Base-by-base conservation (phyloP, 176 grass and related monocot genomes). In the Tillandsia fasciculata region DNA sequence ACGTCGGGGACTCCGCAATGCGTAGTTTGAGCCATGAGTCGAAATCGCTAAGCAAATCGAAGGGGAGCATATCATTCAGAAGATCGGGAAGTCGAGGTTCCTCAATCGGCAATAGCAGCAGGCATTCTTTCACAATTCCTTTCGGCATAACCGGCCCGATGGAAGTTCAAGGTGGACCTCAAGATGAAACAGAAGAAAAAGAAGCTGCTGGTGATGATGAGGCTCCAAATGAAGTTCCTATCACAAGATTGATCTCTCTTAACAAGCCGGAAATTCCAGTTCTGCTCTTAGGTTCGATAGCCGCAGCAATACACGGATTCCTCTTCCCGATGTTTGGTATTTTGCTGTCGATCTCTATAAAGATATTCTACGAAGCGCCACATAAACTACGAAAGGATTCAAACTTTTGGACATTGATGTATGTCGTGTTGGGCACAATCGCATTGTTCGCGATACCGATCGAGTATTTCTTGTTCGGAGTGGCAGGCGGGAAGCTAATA, bases 341-440 rank as follows among this genome's bases (percentile, higher is more conserved):
- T 48, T 10, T 91, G 66, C 69, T 96, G 50, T 76, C 83, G 57
- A 80, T 51, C 64, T 80, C 83, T 69, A 88, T 91, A 56, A 75
- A 82, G 72, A 72, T 79, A 69, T 96, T 96, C 64, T 88, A 69
- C 49, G 85, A 84, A 73, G 85, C 85, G 33, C 20, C 88, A 59
- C 52, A 83, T 52, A 53, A 96, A 65, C 86, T 91, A 12, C 72
- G 65, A 63, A 91, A 84, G 66, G 83, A 96, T 80, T 50, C 92
- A 23, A 85, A 74, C 15, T 89, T 92, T 65, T 96, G 88, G 92
- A 75, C 83, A 76, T 69, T 96, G 71, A 96, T 96, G 86, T 96
- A 69, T 76, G 67, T 83, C 53, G 65, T 89, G 28, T 24, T 89
- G 76, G 88, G 88, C 51, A 77, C 92, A 22, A 6, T 75, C 61